phyloP scores from a whole-genome alignment of 2,329 filamentous ascomycete genomes.

The Arthrobotrys sphaeroides region DNA sequence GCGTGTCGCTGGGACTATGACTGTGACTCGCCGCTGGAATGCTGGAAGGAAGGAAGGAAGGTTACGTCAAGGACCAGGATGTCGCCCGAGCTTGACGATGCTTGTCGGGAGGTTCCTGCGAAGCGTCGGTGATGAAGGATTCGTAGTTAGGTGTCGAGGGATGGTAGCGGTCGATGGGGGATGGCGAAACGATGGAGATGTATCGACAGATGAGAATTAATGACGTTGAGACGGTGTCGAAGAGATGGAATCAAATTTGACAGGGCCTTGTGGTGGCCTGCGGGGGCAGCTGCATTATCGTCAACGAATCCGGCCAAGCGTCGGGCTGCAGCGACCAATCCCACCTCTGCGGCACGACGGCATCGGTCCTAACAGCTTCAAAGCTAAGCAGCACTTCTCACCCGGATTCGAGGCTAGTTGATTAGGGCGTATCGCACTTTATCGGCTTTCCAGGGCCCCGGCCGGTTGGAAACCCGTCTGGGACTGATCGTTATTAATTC shows the following conservation, averaged over 20 bases:
- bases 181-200: background rate
- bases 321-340: background rate
- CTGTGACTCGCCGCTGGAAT: background rate
- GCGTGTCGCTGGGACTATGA: background rate
- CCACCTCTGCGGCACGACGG: constrained; percentile 4
- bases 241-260: background rate
- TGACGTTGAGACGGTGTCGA: background rate
- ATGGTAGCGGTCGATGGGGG: background rate
- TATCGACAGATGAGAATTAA: too few relatives aligned
- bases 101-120: background rate
- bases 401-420: too few relatives aligned
- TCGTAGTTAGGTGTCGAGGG: background rate
- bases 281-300: constrained; percentile 13
- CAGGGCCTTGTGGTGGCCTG: background rate
- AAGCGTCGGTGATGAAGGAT: background rate
- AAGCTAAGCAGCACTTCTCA: too few relatives aligned
- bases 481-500: background rate
- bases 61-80: constrained; percentile 19
- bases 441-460: background rate
- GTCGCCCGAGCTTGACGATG: background rate
- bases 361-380: constrained; percentile 1
- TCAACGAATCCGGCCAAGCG: background rate
- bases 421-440: too few relatives aligned
- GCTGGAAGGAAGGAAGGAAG: background rate
- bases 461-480: background rate